Conservation (phyloP, 768 basidiomycete genomes). For the Stropharia rugosoannulata region DNA sequence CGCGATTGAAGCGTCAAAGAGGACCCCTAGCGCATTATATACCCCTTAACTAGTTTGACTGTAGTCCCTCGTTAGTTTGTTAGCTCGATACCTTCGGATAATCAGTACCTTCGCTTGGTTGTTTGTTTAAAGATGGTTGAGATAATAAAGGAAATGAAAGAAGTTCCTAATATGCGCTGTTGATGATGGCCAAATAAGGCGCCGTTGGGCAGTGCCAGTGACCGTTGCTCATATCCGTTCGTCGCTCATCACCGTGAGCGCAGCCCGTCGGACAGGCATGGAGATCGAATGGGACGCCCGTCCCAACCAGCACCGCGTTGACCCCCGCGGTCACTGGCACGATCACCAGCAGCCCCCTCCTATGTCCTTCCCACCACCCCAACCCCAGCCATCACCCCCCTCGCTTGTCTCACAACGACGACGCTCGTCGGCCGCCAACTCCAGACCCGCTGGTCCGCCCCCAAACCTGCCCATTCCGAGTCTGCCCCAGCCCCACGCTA, state of each 20-base stretch:
- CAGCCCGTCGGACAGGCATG: conserved; percentile 23
- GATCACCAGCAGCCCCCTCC: conserved; percentile 28
- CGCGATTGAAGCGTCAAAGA: conserved; percentile 45
- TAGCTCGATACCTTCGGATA: conserved; percentile 30
- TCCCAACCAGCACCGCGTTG: conserved; percentile 27
- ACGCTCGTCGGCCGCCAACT: conserved; percentile 65
- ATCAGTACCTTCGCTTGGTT: conserved; percentile 24
- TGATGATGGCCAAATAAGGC: conserved; percentile 26
- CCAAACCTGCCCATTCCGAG: conserved; percentile 75
- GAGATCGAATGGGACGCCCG: conserved; percentile 37
- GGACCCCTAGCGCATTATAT: conserved; percentile 17
- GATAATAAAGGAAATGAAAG: conserved; percentile 12
- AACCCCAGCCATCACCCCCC: conserved; percentile 26
- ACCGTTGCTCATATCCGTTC: conserved; percentile 5
- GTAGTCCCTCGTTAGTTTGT: conserved; percentile 16
- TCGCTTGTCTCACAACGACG: conserved; percentile 40
- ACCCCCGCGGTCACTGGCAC: conserved; percentile 29
- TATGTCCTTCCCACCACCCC: conserved; percentile 29
- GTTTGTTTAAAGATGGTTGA: conserved; percentile 25
- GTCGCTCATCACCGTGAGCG: conserved; percentile 9
- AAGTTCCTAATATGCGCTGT: conserved; percentile 14
- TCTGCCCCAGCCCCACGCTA: conserved; percentile 42
- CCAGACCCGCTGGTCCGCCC: conserved; percentile 68
- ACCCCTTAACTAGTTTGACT: conserved; percentile 23
- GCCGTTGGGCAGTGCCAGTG: not conserved